Evolutionary conservation across 768 basidiomycete species (phyloP), one percentile per base, ranked within the genome.

Genomic region (Lactarius vividus): DNA sequence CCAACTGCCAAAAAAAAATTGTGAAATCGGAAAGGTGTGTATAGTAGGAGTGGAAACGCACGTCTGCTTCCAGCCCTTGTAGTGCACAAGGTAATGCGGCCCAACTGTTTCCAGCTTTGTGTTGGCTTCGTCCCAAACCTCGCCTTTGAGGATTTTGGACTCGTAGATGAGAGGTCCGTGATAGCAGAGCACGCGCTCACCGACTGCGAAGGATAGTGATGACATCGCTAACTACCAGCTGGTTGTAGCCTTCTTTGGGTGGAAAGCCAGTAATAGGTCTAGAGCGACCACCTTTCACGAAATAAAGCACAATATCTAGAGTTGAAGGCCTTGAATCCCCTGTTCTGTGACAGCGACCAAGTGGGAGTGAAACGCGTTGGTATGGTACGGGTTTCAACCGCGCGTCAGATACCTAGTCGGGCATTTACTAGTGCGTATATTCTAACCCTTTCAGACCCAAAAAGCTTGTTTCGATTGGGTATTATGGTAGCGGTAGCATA

Each of bases 1-100:
- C 94, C 95, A 98, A 67, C 94, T 96, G 26, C 49, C 26, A 13
- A 55, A 26, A 13, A 15, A 33, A 15, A 8, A 26, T 2, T 13
- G 39, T 26, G 1, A 13, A 57, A 39, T 28, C 4, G 49, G 33
- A 64, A 57, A 33, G 28, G 66, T 55, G 31, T 16, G 15, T n/a
- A 40, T 53, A 55, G 11, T 53, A 55, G 11, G 35, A 37, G 35
- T 59, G 37, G 29, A 11, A 26, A 79, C 85, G 70, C 74, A 96
- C 94, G 93, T 96, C 76, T 94, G 91, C 75, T 98, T 99, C 97
- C 97, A 99, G 10, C 97, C 97, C 77, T 98, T 97, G 82, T 99
- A 99, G 76, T 99, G 97, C 44, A 99, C 96, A 67, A 91, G 88
- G 77, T 93, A 98, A 72, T 96, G 93, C 4, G 86, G 85, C 7